Evolutionary conservation across 345 rosid genomes (phyloP).

Genomic region (Eucalyptus curtisii): DNA sequence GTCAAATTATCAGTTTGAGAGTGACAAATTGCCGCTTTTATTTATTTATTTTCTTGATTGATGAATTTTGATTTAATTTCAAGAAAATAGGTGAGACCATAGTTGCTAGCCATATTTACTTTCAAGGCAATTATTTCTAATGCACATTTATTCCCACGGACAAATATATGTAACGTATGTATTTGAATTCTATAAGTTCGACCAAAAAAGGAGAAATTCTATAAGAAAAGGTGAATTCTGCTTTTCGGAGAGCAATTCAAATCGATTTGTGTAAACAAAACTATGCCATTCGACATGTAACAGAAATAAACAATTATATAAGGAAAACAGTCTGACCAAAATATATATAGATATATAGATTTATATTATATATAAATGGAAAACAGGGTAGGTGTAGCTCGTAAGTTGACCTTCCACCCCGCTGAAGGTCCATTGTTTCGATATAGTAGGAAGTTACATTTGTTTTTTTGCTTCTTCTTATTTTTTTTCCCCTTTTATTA

Average conservation of each 20-base stretch:
- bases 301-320: not conserved
- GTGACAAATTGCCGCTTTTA: fast-evolving
- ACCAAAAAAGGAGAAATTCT: too few species aligned
- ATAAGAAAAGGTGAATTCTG: not conserved
- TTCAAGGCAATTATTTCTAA: not conserved
- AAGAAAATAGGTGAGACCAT: not conserved
- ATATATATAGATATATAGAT: too few species aligned
- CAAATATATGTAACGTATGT: not conserved
- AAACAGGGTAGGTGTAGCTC: not conserved
- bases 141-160: not conserved
- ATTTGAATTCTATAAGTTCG: not conserved
- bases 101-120: not conserved
- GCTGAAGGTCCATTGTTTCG: not conserved
- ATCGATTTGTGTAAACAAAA: not conserved
- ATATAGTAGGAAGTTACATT: not conserved
- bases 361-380: not conserved
- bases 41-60: not conserved
- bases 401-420: not conserved
- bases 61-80: not conserved
- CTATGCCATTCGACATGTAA: not conserved
- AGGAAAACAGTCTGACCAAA: not conserved
- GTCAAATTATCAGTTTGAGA: not conserved
- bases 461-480: not conserved
- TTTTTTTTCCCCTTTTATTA: not conserved
- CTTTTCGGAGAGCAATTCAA: not conserved